Percentiles rank a stretch among this genome's conserved stretches.
Conservation (phyloP, 1,139 yeast genomes). For the Pichia sp. region DNA sequence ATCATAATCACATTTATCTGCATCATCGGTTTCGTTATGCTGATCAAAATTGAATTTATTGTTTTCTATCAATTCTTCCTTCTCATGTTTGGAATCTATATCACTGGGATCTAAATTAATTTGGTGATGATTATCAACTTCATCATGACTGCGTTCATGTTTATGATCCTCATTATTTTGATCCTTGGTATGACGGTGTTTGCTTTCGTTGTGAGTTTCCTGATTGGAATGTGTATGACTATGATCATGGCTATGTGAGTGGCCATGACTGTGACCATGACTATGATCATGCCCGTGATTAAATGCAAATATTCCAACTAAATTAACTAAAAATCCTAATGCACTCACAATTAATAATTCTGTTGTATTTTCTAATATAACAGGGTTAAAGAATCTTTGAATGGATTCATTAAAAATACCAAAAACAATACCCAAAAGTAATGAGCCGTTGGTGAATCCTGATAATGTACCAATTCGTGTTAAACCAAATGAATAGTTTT, state of each 20-base stretch:
- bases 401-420: slow-evolving; percentile 84
- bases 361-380: slow-evolving; percentile 69
- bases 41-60: slow-evolving; percentile 1
- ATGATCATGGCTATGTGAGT: slow-evolving; percentile 23
- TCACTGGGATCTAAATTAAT: neutral
- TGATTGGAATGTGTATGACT: no score
- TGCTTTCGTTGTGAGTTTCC: slow-evolving; percentile 3
- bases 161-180: neutral
- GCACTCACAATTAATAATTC: slow-evolving; percentile 80
- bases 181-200: neutral
- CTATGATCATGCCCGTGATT: slow-evolving; percentile 55
- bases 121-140: neutral
- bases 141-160: slow-evolving; percentile 4
- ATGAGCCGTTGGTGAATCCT: slow-evolving; percentile 90
- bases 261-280: slow-evolving; percentile 34
- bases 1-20: neutral
- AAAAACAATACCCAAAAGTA: slow-evolving; percentile 79
- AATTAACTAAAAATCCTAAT: slow-evolving; percentile 77
- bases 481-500: slow-evolving; percentile 80
- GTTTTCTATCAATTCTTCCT: neutral
- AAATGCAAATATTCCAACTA: slow-evolving; percentile 91
- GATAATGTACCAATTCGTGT: slow-evolving; percentile 83
- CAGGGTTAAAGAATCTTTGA: slow-evolving; percentile 73
- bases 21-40: neutral
- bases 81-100: neutral